Conservation (phyloP, 495 filamentous ascomycete species). For the Penicillium samsonianum region DNA sequence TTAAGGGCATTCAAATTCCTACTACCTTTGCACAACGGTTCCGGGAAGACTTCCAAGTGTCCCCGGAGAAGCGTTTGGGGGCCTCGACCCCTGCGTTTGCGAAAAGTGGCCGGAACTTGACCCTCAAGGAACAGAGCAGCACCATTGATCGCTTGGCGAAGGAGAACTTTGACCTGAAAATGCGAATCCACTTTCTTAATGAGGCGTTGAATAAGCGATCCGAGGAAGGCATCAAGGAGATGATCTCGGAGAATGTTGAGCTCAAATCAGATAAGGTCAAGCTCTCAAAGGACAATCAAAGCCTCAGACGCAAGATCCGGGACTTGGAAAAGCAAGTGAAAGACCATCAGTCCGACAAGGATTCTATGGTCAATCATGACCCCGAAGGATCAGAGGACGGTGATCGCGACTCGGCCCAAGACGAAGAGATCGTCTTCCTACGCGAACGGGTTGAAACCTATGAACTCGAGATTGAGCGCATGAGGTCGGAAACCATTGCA, state of each 20-base stretch:
- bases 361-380: constrained; percentile 60
- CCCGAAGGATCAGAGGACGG: constrained; percentile 63
- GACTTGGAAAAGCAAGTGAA: constrained; percentile 84
- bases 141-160: constrained; percentile 95
- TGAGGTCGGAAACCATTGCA: constrained; percentile 71
- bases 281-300: constrained; percentile 83
- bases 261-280: constrained; percentile 86
- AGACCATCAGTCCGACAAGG: constrained; percentile 59
- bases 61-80: constrained; percentile 54
- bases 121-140: constrained; percentile 93
- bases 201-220: constrained; percentile 90
- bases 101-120: constrained; percentile 77
- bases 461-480: constrained; percentile 76
- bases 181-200: constrained; percentile 95
- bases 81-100: constrained; percentile 54
- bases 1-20: constrained; percentile 85
- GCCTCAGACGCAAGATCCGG: constrained; percentile 71
- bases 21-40: constrained; percentile 86
- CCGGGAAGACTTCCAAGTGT: constrained; percentile 58
- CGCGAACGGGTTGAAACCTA: constrained; percentile 82
- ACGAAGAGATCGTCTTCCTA: constrained; percentile 81
- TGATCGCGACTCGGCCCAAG: constrained; percentile 52
- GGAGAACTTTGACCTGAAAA: constrained; percentile 92
- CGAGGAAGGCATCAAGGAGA: constrained; percentile 94
- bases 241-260: constrained; percentile 96